Percentiles rank a stretch among this genome's conserved stretches.
Conservation (phyloP, 2,329 filamentous ascomycete species). For the Fusarium sp. region DNA sequence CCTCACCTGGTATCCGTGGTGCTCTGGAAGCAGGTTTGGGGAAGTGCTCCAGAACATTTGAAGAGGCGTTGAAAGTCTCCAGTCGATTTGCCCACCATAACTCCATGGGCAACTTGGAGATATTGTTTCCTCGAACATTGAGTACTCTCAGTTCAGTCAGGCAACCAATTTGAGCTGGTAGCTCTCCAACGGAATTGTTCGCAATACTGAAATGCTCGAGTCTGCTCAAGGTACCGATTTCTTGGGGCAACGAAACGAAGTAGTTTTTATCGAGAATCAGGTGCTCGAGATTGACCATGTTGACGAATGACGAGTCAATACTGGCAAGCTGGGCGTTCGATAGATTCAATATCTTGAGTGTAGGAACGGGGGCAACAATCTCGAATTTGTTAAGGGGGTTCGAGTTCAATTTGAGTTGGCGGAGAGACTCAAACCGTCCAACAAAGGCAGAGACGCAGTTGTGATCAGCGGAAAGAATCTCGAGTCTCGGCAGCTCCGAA, state of each 20-base stretch:
- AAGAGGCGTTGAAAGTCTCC: constrained; percentile 93
- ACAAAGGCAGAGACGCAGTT: constrained; percentile 91
- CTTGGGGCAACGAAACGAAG: constrained; percentile 86
- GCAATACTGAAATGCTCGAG: constrained; percentile 94
- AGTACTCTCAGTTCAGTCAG: constrained; percentile 84
- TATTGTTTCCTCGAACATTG: constrained; percentile 92
- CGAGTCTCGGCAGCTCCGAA: constrained; percentile 82
- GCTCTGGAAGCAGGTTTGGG: constrained; percentile 83
- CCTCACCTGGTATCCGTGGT: constrained; percentile 67
- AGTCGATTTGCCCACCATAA: constrained; percentile 95
- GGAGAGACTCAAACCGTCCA: constrained; percentile 85
- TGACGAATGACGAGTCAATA: constrained; percentile 87
- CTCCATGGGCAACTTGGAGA: constrained; percentile 87
- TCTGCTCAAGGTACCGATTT: constrained; percentile 83
- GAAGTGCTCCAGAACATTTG: constrained; percentile 90
- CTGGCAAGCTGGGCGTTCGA: constrained; percentile 91
- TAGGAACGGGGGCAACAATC: constrained; percentile 78
- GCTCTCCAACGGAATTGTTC: constrained; percentile 84
- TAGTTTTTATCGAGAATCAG: constrained; percentile 94
- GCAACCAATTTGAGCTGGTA: constrained; percentile 89
- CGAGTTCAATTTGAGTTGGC: constrained; percentile 88
- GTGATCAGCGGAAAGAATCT: constrained; percentile 90
- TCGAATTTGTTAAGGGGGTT: constrained; percentile 97
- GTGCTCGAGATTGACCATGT: constrained; percentile 86
- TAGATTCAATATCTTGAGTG: constrained; percentile 85